A percentile compares a stretch with the other conserved stretches of the same genome.
Conservation (phyloP, 2,329 filamentous ascomycete genomes). For the Ophiostoma perfectum region DNA sequence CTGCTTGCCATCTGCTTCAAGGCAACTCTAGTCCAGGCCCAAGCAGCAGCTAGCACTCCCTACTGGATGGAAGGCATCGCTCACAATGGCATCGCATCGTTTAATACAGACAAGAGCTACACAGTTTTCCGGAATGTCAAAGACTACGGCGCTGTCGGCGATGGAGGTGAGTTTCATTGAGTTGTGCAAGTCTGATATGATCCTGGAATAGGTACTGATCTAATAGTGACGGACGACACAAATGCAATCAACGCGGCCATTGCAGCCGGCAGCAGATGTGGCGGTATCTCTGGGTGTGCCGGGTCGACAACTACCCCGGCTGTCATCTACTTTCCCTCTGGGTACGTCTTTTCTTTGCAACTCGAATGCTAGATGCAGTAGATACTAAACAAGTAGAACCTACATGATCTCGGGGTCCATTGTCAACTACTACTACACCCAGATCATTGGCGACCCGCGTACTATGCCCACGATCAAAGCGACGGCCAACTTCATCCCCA, state of each 20-base stretch:
- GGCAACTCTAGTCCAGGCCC: slow-evolving; percentile 24
- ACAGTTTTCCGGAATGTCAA: slow-evolving; percentile 27
- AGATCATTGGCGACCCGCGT: slow-evolving; percentile 27
- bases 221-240: slow-evolving; percentile 62
- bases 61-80: slow-evolving; percentile 43
- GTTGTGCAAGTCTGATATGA: background rate
- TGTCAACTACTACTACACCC: slow-evolving; percentile 29
- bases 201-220: background rate
- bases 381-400: slow-evolving; percentile 22
- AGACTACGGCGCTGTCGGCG: slow-evolving; percentile 59
- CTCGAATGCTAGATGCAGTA: background rate
- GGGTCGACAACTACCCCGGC: slow-evolving; percentile 27
- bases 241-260: slow-evolving; percentile 64
- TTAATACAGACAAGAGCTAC: slow-evolving; percentile 37
- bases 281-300: slow-evolving; percentile 29
- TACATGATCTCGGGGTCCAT: slow-evolving; percentile 29
- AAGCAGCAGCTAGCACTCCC: slow-evolving; percentile 12
- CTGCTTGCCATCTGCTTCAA: slow-evolving; percentile 17
- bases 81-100: slow-evolving; percentile 45
- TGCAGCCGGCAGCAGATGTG: slow-evolving; percentile 34
- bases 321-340: slow-evolving; percentile 28
- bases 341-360: slow-evolving; percentile 16
- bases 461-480: slow-evolving; percentile 29
- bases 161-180: slow-evolving; percentile 45
- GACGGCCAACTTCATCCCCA: slow-evolving; percentile 40